Conservation (phyloP, 768 basidiomycete genomes). For the Xerocomus brunneocitrinus region DNA sequence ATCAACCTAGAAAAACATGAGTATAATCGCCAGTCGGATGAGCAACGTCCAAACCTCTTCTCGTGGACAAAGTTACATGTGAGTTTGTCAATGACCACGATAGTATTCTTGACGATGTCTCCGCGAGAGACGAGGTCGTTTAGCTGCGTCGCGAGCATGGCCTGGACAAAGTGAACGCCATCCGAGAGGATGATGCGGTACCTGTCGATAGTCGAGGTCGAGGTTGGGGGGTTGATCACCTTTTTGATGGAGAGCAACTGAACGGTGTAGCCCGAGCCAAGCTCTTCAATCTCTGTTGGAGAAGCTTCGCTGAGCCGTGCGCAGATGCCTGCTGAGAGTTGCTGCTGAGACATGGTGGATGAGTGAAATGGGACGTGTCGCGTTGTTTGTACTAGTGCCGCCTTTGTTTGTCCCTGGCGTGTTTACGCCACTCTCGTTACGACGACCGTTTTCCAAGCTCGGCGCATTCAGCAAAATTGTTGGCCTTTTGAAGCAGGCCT, state of each 20-base stretch:
- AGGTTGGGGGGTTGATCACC: conserved; percentile 40
- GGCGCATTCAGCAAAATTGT: too few relatives aligned
- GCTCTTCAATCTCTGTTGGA: conserved; percentile 23
- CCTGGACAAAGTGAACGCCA: conserved; percentile 80
- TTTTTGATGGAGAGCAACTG: conserved; percentile 85
- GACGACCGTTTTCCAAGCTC: too few relatives aligned
- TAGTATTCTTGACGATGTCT: conserved; percentile 55
- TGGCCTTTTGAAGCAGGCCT: too few relatives aligned
- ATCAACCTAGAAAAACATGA: conserved; percentile 52
- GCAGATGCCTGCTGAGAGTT: conserved; percentile 58
- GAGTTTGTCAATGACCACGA: conserved; percentile 69
- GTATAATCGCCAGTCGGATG: not conserved
- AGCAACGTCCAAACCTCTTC: conserved; percentile 56
- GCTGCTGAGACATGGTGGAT: conserved; percentile 37
- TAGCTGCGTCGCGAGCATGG: conserved; percentile 92
- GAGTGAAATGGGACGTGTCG: conserved; percentile 7
- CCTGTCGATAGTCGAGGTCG: conserved; percentile 43
- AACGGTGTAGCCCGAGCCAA: conserved; percentile 44
- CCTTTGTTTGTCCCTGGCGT: conserved; percentile 9
- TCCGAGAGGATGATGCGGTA: conserved; percentile 88
- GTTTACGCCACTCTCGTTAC: not conserved
- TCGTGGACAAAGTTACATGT: conserved; percentile 82
- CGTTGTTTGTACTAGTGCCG: conserved; percentile 10
- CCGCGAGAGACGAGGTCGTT: conserved; percentile 69
- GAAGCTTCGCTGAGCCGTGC: conserved; percentile 42